Evolutionary conservation across 495 filamentous ascomycete species (phyloP).

Genomic region (Cudoniella acicularis): DNA sequence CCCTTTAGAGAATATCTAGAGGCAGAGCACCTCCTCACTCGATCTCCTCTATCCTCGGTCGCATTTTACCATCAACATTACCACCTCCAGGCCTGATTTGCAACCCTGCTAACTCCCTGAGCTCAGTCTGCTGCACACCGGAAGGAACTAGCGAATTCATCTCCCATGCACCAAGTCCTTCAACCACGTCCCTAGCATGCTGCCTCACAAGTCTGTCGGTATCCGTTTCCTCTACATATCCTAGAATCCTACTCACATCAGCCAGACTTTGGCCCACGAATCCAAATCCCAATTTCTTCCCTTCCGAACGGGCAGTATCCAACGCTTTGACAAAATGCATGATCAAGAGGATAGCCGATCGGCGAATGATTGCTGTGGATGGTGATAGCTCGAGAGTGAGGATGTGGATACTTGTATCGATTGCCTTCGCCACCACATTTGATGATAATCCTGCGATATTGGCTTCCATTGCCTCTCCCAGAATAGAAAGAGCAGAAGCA

Average conservation of each 20-base stretch:
- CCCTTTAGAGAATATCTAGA: not conserved
- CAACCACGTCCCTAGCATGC: constrained; percentile 66
- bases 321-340: constrained; percentile 63
- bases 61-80: not conserved
- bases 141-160: constrained; percentile 43
- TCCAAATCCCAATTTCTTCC: constrained; percentile 53
- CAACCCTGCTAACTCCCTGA: constrained; percentile 42
- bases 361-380: constrained; percentile 68
- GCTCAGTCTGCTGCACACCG: constrained; percentile 19
- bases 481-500: constrained; percentile 71
- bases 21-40: constrained; percentile 5
- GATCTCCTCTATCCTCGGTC: constrained; percentile 23
- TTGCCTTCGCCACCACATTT: constrained; percentile 46
- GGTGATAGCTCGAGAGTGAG: constrained; percentile 59
- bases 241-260: constrained; percentile 58
- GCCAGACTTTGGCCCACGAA: constrained; percentile 59
- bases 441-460: constrained; percentile 60
- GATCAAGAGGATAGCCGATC: constrained; percentile 67
- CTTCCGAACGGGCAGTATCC: constrained; percentile 51
- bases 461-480: constrained; percentile 62
- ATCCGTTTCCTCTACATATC: constrained; percentile 65
- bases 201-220: constrained; percentile 68
- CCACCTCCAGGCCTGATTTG: constrained; percentile 28
- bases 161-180: constrained; percentile 69
- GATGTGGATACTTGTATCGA: constrained; percentile 65